Percentiles rank a stretch among this genome's conserved stretches.
Conservation (phyloP, 495 filamentous ascomycete genomes). For the Daldinia childiae region DNA sequence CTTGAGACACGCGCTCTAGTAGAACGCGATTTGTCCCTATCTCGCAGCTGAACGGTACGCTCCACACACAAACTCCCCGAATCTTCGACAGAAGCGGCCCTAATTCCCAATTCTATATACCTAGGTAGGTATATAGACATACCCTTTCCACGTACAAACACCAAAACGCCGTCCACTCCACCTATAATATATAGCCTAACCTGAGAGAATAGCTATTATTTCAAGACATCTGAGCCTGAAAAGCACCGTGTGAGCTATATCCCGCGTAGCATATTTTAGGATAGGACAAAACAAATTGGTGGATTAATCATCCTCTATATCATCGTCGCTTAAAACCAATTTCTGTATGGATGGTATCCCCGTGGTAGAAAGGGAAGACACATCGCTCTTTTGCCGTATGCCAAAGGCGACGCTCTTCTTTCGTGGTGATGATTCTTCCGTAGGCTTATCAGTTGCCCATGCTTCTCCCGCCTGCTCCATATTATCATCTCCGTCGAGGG, state of each 20-base stretch:
- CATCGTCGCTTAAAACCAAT: slow-evolving; percentile 88
- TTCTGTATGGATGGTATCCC: slow-evolving; percentile 64
- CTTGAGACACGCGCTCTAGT: background rate
- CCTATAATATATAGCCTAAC: slow-evolving; percentile 10
- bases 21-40: background rate
- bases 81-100: background rate
- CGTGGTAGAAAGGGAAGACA: slow-evolving; percentile 28
- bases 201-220: slow-evolving; percentile 15
- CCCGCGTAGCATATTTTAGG: background rate
- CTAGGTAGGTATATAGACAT: background rate
- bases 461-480: slow-evolving; percentile 53
- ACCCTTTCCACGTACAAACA: background rate
- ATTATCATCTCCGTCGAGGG: slow-evolving; percentile 59
- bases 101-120: background rate
- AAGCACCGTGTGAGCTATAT: background rate
- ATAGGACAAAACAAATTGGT: background rate
- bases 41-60: background rate
- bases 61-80: background rate
- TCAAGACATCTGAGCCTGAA: slow-evolving; percentile 2
- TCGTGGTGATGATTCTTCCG: slow-evolving; percentile 53
- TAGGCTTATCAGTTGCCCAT: slow-evolving; percentile 68
- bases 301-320: slow-evolving; percentile 83
- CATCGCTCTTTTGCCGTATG: slow-evolving; percentile 41
- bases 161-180: slow-evolving; percentile 15
- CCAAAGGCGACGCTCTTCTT: slow-evolving; percentile 50